These are phyloP conservation scores for Ganoderma resinaceum DNA, from an alignment of 1,284 basidiomycete genomes.

Conservation along the genomic window DNA sequence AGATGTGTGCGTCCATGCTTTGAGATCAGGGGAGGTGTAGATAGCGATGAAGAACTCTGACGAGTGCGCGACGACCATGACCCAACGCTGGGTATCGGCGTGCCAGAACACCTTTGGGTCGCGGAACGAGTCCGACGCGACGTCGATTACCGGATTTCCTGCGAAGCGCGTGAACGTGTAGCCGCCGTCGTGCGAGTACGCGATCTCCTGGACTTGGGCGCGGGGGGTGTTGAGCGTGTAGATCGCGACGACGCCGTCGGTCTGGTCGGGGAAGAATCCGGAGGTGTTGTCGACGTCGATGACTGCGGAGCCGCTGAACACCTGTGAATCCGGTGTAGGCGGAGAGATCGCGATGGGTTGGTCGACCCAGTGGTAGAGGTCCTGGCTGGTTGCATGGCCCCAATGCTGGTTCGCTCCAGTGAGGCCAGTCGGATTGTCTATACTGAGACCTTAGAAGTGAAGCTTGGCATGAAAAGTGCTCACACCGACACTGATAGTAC, in stretches of 20 bases:
- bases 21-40: slow-evolving; percentile 27
- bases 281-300: slow-evolving; percentile 28
- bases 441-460: too few species aligned
- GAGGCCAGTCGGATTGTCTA: slow-evolving; percentile 22
- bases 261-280: slow-evolving; percentile 28
- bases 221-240: slow-evolving; percentile 28
- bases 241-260: slow-evolving; percentile 29
- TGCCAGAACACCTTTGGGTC: slow-evolving; percentile 31
- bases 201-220: slow-evolving; percentile 26
- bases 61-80: slow-evolving; percentile 24
- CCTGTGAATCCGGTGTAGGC: slow-evolving; percentile 20
- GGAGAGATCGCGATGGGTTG: slow-evolving; percentile 29
- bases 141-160: slow-evolving; percentile 27
- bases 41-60: slow-evolving; percentile 23
- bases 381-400: slow-evolving; percentile 28
- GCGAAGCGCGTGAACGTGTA: slow-evolving; percentile 25
- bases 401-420: slow-evolving; percentile 28
- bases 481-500: background rate
- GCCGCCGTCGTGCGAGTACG: slow-evolving; percentile 28
- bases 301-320: slow-evolving; percentile 28
- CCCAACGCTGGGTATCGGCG: slow-evolving; percentile 18
- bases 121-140: slow-evolving; percentile 25
- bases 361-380: slow-evolving; percentile 28
- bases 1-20: slow-evolving; percentile 27
- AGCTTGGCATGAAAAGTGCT: background rate